These are phyloP conservation scores for Potentilla sterilis DNA, from an alignment of 306 rosid genomes.

Conservation along the genomic window DNA sequence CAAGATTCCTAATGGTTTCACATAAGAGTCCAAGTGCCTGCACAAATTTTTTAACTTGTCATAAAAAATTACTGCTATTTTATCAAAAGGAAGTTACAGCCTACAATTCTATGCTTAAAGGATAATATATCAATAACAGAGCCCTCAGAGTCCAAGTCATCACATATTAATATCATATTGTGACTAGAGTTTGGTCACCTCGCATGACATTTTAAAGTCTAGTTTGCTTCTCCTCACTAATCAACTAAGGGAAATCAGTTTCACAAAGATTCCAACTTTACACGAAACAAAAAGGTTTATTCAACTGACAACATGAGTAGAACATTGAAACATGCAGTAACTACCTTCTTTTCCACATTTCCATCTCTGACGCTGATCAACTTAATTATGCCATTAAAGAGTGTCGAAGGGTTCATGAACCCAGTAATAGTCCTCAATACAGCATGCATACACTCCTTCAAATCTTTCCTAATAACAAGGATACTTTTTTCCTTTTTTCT, in stretches of 20 bases:
- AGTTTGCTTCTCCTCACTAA: background rate
- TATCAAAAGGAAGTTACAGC: background rate
- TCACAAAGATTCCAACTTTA: background rate
- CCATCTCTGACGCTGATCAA: constrained; percentile 61
- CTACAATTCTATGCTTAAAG: background rate
- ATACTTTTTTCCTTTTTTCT: constrained; percentile 45
- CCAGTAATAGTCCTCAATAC: constrained; percentile 48
- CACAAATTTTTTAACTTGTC: constrained; percentile 21
- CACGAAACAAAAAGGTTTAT: background rate
- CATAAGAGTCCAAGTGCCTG: constrained; percentile 87
- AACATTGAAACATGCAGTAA: background rate
- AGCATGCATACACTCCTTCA: constrained; percentile 57
- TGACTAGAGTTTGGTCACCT: background rate
- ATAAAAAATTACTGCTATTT: background rate
- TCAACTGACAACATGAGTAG: background rate
- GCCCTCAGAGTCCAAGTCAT: background rate
- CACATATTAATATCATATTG: background rate
- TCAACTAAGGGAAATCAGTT: background rate
- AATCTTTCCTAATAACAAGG: constrained; percentile 53
- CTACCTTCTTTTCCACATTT: constrained; percentile 69
- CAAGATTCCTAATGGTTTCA: constrained; percentile 56
- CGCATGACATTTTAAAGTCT: background rate
- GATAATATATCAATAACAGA: background rate
- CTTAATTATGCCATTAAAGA: constrained; percentile 54
- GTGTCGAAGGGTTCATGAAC: constrained; percentile 60